Evolutionary conservation across 805 yeast genomes (phyloP).

Genomic region (Sungouiella blattae): DNA sequence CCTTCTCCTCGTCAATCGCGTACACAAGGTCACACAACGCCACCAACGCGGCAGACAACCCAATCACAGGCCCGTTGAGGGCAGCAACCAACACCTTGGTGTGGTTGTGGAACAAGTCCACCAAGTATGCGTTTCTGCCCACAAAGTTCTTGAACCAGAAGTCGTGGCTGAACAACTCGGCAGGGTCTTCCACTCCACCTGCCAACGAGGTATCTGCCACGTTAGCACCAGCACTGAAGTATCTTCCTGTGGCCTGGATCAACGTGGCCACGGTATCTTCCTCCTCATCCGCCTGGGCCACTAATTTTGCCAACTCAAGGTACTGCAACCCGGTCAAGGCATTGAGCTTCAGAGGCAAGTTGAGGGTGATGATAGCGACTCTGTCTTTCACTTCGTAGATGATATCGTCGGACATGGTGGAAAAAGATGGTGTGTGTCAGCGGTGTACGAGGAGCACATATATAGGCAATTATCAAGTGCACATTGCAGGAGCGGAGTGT

Average conservation of each 20-base stretch:
- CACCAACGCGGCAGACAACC: conserved; percentile 70
- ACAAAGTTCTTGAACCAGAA: conserved; percentile 57
- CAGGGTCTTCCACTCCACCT: conserved; percentile 25
- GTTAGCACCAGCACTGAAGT: conserved; percentile 85
- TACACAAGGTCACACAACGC: conserved; percentile 76
- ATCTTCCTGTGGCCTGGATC: conserved; percentile 67
- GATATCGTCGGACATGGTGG: conserved; percentile 23
- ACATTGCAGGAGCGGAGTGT: conserved; percentile 1
- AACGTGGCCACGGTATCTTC: conserved; percentile 61
- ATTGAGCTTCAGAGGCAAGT: conserved; percentile 58
- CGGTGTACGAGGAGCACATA: neutral
- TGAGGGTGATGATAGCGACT: conserved; percentile 61
- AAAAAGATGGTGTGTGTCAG: neutral
- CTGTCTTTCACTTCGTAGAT: conserved; percentile 43
- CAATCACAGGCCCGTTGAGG: conserved; percentile 84
- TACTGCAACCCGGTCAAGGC: conserved; percentile 68
- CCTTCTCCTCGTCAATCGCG: conserved; percentile 54
- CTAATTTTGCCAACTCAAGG: conserved; percentile 51
- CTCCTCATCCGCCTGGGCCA: conserved; percentile 62
- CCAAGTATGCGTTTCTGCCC: conserved; percentile 68
- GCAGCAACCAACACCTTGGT: conserved; percentile 67
- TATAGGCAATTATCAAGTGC: conserved; percentile 3
- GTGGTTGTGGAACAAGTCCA: conserved; percentile 68
- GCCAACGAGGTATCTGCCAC: conserved; percentile 39
- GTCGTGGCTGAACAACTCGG: conserved; percentile 26